Conservation (phyloP, 164 flowering plant species). For the Dillenia turbinata region DNA sequence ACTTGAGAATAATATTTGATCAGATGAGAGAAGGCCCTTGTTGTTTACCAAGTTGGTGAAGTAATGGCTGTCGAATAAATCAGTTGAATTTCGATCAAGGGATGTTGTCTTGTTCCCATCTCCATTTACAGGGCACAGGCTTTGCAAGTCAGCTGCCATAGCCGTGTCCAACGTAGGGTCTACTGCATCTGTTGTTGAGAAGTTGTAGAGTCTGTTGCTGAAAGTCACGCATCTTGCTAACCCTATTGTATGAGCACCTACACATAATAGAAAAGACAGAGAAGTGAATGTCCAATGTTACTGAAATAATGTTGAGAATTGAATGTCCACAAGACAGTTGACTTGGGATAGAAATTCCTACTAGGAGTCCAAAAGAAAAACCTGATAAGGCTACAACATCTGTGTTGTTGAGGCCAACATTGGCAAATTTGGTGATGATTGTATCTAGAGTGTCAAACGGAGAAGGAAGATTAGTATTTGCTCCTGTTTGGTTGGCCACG, state of each 20-base stretch:
- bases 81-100: constrained; percentile 58
- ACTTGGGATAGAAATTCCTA: too few species aligned
- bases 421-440: constrained; percentile 46
- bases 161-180: constrained; percentile 52
- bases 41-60: constrained; percentile 53
- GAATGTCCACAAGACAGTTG: too few species aligned
- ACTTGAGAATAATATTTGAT: constrained; percentile 53
- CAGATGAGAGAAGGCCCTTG: constrained; percentile 68
- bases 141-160: constrained; percentile 43
- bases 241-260: constrained; percentile 86
- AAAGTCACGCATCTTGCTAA: constrained; percentile 57
- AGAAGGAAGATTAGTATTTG: constrained; percentile 47
- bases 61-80: constrained; percentile 78
- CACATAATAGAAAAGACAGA: neutral
- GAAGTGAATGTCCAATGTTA: too few species aligned
- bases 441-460: constrained; percentile 40
- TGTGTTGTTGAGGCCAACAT: constrained; percentile 50
- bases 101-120: constrained; percentile 52
- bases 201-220: constrained; percentile 60
- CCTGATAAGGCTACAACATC: constrained; percentile 82
- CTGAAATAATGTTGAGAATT: too few species aligned
- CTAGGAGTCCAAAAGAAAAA: constrained; percentile 5
- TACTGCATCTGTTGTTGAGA: constrained; percentile 47
- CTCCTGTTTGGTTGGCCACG: constrained; percentile 51
- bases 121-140: constrained; percentile 46